Evolutionary conservation across 2,329 filamentous ascomycete species (phyloP), one percentile per base, ranked within the genome.

Genomic region (Colletotrichum truncatum): DNA sequence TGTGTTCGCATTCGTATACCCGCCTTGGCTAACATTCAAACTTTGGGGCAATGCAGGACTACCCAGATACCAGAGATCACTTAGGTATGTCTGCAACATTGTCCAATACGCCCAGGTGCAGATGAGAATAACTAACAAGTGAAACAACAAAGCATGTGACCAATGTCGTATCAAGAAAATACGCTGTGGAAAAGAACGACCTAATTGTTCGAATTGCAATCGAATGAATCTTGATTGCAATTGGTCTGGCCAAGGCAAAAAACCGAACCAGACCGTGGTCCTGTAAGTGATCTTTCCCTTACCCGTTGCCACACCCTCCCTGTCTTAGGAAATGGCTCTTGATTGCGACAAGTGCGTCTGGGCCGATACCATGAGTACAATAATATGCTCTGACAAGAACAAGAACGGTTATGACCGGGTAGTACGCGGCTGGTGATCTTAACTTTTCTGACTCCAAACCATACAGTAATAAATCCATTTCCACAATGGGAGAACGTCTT

Each of bases 151-250:
- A 41, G 51, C 51, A 11, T 54, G 51, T 39, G 51, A 54, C 21
- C 51, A 54, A 11, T 54, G 51, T 21, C 51, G 51, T 14, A 25
- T 54, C 51, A 54, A 54, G 32, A 54, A 54, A 21, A 54, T 54
- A 11, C 30, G 51, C 32, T 54, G 51, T 9, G 51, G 34, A 11
- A 54, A 54, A 39, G 51, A 54, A 34, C 32, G 51, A 12, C 51
- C 51, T 4, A 39, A 41, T 25, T 54, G 51, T 26, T 54, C 51
- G 16, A 54, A 54, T 26, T 54, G 51, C 51, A 39, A 21, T 16
- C 32, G 51, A 32, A 39, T 55, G 52, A 43, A 30, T 30, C 46
- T 51, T 11, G 46, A 51, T 16, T 51, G 46, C 46, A 51, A 51
- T 30, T 51, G 46, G 46, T 51, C 46, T 26, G 46, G 46, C 18